Percentiles rank a stretch among this genome's conserved stretches.
phyloP scores from a whole-genome alignment of 1,139 yeast species.

The Candida tunisiensis region DNA sequence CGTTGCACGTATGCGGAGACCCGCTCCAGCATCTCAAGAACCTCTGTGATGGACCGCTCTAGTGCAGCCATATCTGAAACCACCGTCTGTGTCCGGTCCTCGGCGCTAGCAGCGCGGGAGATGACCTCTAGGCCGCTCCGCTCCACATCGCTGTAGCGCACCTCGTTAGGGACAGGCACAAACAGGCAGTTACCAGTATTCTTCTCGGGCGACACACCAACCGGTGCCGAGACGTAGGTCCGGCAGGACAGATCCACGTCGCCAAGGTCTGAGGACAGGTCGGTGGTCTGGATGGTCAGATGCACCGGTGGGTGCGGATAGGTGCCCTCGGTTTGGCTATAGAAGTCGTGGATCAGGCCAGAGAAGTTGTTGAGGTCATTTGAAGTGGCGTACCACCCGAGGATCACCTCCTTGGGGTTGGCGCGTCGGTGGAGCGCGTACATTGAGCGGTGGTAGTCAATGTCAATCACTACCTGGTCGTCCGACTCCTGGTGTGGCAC shows the following conservation, averaged over 20 bases:
- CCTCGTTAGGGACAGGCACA: constrained; percentile 59
- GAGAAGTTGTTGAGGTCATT: constrained; percentile 54
- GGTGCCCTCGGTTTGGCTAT: constrained; percentile 48
- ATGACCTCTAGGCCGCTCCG: constrained; percentile 18
- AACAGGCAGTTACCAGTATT: constrained; percentile 48
- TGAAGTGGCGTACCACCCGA: constrained; percentile 81
- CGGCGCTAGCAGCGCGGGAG: constrained; percentile 20
- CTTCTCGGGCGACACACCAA: constrained; percentile 35
- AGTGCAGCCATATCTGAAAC: constrained; percentile 31
- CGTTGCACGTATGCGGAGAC: constrained; percentile 30
- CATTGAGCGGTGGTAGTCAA: constrained; percentile 59
- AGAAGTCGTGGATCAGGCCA: constrained; percentile 75
- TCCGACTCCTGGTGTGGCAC: constrained; percentile 76
- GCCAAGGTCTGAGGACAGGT: constrained; percentile 24
- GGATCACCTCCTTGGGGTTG: constrained; percentile 61
- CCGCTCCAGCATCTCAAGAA: constrained; percentile 39
- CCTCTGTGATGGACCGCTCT: constrained; percentile 36
- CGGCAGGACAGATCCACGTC: constrained; percentile 30
- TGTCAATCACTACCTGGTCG: constrained; percentile 55
- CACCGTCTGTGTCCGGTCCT: constrained; percentile 19
- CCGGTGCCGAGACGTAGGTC: constrained; percentile 63
- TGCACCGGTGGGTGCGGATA: constrained; percentile 69
- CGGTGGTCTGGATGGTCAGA: constrained; percentile 39
- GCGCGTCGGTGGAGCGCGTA: constrained; percentile 63
- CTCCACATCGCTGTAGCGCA: constrained; percentile 46